Conservation (phyloP, 2,329 filamentous ascomycete species). For the Arthrobotrys musiformis region DNA sequence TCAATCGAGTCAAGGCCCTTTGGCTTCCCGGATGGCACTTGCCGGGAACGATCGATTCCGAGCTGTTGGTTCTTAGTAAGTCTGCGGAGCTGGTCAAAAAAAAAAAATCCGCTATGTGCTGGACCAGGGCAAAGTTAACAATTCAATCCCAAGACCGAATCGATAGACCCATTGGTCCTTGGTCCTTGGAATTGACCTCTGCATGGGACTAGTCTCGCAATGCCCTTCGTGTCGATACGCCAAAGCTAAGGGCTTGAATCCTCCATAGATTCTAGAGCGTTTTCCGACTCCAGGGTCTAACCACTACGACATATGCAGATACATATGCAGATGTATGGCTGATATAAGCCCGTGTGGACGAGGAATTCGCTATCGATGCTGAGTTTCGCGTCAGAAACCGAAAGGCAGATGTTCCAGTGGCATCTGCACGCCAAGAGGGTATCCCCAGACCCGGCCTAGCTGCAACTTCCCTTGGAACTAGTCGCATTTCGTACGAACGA, state of each 20-base stretch:
- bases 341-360: neutral
- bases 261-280: conserved; percentile 15
- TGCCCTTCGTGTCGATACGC: no score
- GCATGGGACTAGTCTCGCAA: no score
- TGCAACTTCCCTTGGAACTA: neutral
- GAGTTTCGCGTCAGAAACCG: neutral
- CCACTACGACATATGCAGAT: neutral
- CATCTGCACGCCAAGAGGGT: neutral
- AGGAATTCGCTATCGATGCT: neutral
- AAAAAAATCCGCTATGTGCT: neutral
- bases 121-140: neutral
- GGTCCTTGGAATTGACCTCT: neutral
- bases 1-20: conserved; percentile 1
- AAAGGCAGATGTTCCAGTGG: neutral
- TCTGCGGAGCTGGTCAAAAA: neutral
- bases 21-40: conserved; percentile 18
- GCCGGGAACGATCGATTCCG: conserved; percentile 22
- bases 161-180: neutral
- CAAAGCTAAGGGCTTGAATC: neutral
- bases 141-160: conserved; percentile 26
- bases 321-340: neutral
- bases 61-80: neutral
- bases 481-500: conserved; percentile 40
- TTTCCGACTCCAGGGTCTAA: neutral
- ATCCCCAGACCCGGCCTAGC: neutral